A percentile compares a stretch with the other conserved stretches of the same genome.
These are phyloP conservation scores for Acanthamoeba castellanii DNA, from an alignment of 208 protist genomes.

Conservation along the genomic window DNA sequence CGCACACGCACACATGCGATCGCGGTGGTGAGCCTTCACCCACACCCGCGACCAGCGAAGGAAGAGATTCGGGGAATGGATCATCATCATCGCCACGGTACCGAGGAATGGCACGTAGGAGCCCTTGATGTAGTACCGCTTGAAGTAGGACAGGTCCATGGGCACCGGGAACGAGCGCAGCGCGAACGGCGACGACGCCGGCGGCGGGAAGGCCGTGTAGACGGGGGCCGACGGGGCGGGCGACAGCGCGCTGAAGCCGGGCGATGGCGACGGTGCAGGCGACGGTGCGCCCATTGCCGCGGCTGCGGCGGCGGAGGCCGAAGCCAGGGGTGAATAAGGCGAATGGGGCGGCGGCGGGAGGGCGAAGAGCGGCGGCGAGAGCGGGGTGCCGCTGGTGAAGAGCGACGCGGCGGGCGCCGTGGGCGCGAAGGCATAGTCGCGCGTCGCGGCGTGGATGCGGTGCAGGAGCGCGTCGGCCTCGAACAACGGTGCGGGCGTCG, in stretches of 20 bases:
- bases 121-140: constrained; percentile 61
- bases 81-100: neutral
- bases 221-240: neutral
- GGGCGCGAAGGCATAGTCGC: neutral
- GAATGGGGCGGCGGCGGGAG: neutral
- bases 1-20: too few relatives aligned
- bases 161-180: neutral
- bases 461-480: neutral
- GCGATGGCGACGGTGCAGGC: neutral
- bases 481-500: too few relatives aligned
- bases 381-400: neutral
- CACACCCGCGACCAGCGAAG: too few relatives aligned
- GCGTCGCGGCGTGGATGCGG: neutral
- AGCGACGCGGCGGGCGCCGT: too few relatives aligned
- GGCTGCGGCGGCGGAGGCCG: neutral
- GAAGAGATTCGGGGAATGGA: neutral
- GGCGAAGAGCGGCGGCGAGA: neutral
- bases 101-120: constrained; percentile 55
- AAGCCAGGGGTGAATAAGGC: neutral
- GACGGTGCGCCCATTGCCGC: neutral
- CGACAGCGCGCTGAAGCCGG: neutral
- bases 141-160: neutral
- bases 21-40: too few relatives aligned
- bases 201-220: constrained; percentile 3
- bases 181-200: neutral